Evolutionary conservation across 139 green algal genomes (phyloP).

Genomic region (Tetraselmis chui): DNA sequence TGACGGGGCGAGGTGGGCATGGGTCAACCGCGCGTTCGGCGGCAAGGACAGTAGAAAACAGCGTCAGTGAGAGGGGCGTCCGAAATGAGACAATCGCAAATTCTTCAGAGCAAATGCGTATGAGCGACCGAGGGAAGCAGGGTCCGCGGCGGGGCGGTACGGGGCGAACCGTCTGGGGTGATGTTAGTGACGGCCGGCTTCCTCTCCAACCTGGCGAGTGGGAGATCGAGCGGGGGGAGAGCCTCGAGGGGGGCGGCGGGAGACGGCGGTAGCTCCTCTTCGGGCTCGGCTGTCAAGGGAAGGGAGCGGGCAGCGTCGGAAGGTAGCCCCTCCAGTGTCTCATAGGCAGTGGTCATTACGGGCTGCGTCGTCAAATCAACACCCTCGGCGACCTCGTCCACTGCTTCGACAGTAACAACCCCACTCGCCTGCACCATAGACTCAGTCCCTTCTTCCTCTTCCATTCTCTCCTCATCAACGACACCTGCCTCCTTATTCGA

Average conservation of each 20-base stretch:
- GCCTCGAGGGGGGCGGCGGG: neutral
- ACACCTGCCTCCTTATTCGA: neutral
- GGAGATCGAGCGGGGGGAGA: neutral
- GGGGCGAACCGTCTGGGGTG: neutral
- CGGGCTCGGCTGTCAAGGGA: neutral
- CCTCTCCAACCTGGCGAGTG: neutral
- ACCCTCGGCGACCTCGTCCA: no score
- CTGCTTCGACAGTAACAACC: no score
- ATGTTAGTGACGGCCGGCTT: neutral
- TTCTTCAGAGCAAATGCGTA: neutral
- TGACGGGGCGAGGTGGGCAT: no score
- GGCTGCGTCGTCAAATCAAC: no score
- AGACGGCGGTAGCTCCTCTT: neutral
- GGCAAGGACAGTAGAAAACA: neutral
- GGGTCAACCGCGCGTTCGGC: no score
- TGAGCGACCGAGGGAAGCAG: neutral
- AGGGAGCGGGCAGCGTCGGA: neutral
- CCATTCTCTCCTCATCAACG: no score
- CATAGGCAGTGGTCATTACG: no score
- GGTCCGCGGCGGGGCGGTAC: neutral
- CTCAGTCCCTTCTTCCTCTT: no score
- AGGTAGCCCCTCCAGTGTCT: no score
- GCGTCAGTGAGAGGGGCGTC: neutral
- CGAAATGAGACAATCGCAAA: neutral
- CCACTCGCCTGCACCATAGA: no score